Evolutionary conservation across 1,284 basidiomycete species (phyloP), one percentile per base, ranked within the genome.

Genomic region (Ustilago trichophora): DNA sequence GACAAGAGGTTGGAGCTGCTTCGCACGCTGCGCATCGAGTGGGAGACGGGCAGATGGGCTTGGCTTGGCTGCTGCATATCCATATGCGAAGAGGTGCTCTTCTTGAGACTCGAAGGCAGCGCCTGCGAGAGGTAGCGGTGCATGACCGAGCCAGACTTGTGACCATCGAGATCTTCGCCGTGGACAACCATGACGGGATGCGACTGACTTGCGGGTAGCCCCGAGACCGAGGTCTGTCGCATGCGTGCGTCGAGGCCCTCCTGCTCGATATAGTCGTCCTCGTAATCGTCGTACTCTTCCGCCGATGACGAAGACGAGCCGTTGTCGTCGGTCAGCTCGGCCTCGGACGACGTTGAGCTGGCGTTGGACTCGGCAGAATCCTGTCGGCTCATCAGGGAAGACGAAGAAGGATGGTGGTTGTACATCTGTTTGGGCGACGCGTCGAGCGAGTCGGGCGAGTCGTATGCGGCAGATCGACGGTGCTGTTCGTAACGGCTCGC

Each of bases 271-370:
- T 66, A 57, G 53, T 79, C 73, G 31, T 77, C 63, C 29, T 77
- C 76, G 58, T 77, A 75, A 47, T 76, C 69, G 34, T 78, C 73
- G 50, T 76, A 73, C 42, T 77, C 76, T 40, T 76, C 77, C 1
- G 76, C 68, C 18, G 77, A 79, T 5, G 77, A 79, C 13, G 73
- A 67, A 9, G 75, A 72, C 8, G 76, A 78, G 35, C 77, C 77
- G 16, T 78, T 78, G 71, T 80, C 77, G 40, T 80, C 79, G 24
- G 77, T 80, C 32, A 78, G 62, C 35, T 80, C 77, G 10, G 75
- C 79, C 40, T 77, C 76, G 12, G 76, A 75, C 3, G 76, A 74
- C 3, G 72, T 58, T 15, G 68, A 63, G 47, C 72, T 73, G 48
- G 48, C 45, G 42, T 59, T 73, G 27, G 60, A 69, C 50, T 62